A percentile compares a stretch with the other conserved stretches of the same genome.
phyloP scores from a whole-genome alignment of 345 rosid genomes.

The Gossypium mustelinum region DNA sequence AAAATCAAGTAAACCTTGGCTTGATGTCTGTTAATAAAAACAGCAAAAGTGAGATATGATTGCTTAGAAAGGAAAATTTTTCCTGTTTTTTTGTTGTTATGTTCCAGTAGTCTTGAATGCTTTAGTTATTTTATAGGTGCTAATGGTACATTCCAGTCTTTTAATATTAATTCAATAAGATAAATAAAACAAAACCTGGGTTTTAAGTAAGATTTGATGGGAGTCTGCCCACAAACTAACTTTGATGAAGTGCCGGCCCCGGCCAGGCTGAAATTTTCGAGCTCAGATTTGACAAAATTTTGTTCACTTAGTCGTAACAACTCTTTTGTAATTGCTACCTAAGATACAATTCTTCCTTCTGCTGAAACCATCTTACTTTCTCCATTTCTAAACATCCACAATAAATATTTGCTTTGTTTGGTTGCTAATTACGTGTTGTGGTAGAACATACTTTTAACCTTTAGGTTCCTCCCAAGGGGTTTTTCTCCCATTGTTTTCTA shows the following conservation, averaged over 20 bases:
- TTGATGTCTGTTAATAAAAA: no score
- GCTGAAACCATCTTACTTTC: constrained; percentile 6
- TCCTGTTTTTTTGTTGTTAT: no score
- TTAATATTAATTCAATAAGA: not conserved
- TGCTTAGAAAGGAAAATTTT: no score
- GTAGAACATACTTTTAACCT: not conserved
- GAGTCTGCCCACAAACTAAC: no score
- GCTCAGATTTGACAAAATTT: not conserved
- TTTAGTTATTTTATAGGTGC: no score
- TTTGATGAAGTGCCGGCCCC: not conserved
- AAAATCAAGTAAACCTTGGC: no score
- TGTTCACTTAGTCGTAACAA: not conserved
- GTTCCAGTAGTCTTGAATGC: no score
- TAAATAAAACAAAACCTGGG: not conserved
- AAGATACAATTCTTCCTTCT: not conserved
- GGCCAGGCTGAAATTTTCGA: not conserved
- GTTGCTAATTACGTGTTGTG: not conserved
- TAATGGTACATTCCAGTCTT: no score
- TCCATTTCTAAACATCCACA: not conserved
- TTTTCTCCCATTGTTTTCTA: not conserved
- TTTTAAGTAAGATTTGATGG: not conserved
- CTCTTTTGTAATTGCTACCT: not conserved
- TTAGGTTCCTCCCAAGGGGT: not conserved
- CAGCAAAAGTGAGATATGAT: no score
- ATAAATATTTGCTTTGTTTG: not conserved